phyloP scores from a whole-genome alignment of 805 yeast genomes.

The Grigorovia transvaalensis region DNA sequence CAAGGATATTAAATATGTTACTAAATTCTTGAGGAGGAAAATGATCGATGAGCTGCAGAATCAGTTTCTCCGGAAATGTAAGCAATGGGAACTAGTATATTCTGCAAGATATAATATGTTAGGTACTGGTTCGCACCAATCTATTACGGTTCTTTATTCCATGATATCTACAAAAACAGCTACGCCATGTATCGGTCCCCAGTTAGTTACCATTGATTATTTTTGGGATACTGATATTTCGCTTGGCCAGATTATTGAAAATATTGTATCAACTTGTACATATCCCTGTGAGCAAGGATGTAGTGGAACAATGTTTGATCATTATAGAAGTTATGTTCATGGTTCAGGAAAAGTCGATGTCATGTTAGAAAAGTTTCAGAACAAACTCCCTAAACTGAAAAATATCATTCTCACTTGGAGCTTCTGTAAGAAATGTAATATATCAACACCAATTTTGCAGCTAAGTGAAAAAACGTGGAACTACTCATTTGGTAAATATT shows the following conservation, averaged over 20 bases:
- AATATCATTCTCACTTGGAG: constrained; percentile 84
- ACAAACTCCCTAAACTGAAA: constrained; percentile 48
- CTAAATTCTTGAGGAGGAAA: constrained; percentile 25
- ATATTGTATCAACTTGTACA: constrained; percentile 55
- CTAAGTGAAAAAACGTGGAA: constrained; percentile 85
- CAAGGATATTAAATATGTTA: constrained; percentile 26
- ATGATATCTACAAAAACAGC: constrained; percentile 75
- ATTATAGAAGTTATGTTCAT: constrained; percentile 79
- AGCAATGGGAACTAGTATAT: constrained; percentile 62
- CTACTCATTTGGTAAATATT: constrained; percentile 84
- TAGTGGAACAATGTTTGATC: constrained; percentile 58
- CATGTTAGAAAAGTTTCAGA: constrained; percentile 50
- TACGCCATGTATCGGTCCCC: constrained; percentile 91
- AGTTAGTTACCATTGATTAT: constrained; percentile 68
- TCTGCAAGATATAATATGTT: constrained; percentile 44
- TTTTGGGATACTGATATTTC: constrained; percentile 88
- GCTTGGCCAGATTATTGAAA: constrained; percentile 81
- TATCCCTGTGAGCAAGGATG: constrained; percentile 74
- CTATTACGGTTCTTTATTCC: constrained; percentile 66
- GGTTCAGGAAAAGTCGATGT: constrained; percentile 78
- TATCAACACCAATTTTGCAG: constrained; percentile 63
- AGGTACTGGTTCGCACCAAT: constrained; percentile 69
- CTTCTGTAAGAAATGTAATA: constrained; percentile 69
- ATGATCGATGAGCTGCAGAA: constrained; percentile 25
- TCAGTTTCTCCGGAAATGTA: constrained; percentile 26